Base-by-base conservation (phyloP, 2,329 filamentous ascomycete genomes). In the Pseudopithomyces maydicus region DNA sequence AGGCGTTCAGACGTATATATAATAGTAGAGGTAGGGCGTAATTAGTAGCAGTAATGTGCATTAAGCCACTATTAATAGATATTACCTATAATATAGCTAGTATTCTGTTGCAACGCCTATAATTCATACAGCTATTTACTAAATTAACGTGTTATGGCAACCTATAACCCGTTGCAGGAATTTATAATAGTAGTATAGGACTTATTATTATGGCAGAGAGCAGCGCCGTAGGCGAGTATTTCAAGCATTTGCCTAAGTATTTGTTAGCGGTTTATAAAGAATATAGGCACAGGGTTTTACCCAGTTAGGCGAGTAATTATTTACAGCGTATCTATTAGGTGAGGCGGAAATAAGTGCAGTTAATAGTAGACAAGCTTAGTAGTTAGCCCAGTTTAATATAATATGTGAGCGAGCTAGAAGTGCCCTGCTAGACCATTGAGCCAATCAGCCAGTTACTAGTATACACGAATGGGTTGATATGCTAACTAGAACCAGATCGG, bases 241-340 rank as follows among this genome's bases (percentile, higher is more conserved):
- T 59, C 33, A 12, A 59, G 45, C 51, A 59, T 48, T 46, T 59
- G 41, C 44, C n/a, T 12, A 39, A 62, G 45, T 52, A 57, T 49
- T 22, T 5, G 20, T 51, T 59, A 33, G 50, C 45, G 17, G 26
- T 59, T 32, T 55, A 33, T 17, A n/a, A n/a, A n/a, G n/a, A n/a
- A n/a, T n/a, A n/a, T n/a, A n/a, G n/a, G n/a, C n/a, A n/a, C n/a
- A n/a, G 53, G 2, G 46, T 55, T 26, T 49, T 55, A 51, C 51
- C 48, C 11, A 53, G 44, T 33, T 45, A 62, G 17, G 45, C 55
- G 6, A 32, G 36, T 38, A 35, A 39, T 8, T 43, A 59, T 59
- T 55, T 57, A 38, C 43, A 54, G 42, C 35, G 47, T 19, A 6
- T 8, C 6, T 22, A 47, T n/a, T n/a, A 29, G 15, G 20, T 52